These are phyloP conservation scores for Stephanodiscus minutulus DNA, from an alignment of 108 stramenopile genomes.

Conservation along the genomic window DNA sequence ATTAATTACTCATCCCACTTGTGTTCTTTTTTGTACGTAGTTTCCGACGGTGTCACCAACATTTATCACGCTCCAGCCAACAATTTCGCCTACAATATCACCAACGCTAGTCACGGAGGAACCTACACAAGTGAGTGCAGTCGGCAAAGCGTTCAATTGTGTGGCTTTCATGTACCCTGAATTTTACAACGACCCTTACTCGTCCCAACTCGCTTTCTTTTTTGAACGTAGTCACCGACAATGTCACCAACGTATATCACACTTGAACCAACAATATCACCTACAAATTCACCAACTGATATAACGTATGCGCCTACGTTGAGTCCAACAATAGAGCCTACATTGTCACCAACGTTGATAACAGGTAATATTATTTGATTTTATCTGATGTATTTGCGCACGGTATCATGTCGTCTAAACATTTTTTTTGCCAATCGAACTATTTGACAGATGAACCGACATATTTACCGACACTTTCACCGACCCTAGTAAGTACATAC, in stretches of 20 bases:
- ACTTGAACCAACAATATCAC: neutral
- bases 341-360: neutral
- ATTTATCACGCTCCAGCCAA: too few relatives aligned
- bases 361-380: neutral
- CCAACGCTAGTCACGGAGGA: too few relatives aligned
- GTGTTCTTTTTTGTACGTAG: too few relatives aligned
- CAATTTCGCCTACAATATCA: too few relatives aligned
- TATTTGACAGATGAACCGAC: neutral
- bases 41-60: too few relatives aligned
- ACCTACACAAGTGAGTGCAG: too few relatives aligned
- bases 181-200: neutral
- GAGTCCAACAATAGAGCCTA: neutral
- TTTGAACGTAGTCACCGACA: neutral
- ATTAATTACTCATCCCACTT: too few relatives aligned
- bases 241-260: neutral
- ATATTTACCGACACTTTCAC: neutral
- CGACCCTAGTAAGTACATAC: constrained; percentile 4
- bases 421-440: neutral
- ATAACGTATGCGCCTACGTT: neutral
- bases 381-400: neutral
- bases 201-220: neutral
- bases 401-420: neutral
- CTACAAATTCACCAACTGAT: constrained; percentile 1
- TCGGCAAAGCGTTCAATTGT: neutral
- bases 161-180: neutral